Percentiles rank a stretch among this genome's conserved stretches.
Evolutionary conservation across 2,329 filamentous ascomycete genomes (phyloP).

Genomic region (Amesomyces nigricolor): DNA sequence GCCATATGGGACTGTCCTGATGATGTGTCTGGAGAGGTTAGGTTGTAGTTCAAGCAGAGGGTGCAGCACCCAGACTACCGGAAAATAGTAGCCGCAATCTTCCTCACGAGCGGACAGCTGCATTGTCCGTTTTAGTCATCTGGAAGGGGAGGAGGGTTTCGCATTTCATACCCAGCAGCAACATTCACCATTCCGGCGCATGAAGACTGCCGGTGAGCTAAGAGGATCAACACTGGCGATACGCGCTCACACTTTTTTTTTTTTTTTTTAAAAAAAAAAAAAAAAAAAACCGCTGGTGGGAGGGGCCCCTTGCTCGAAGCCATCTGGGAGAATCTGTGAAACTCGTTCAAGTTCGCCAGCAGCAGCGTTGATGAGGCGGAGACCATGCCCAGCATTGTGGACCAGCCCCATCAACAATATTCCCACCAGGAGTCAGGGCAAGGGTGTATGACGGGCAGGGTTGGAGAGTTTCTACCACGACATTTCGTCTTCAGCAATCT

Average conservation of each 20-base stretch:
- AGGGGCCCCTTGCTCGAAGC: slow-evolving; percentile 68
- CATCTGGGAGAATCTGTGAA: slow-evolving; percentile 68
- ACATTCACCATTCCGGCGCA: slow-evolving; percentile 47
- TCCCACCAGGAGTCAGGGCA: slow-evolving; percentile 64
- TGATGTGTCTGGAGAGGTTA: too few relatives aligned
- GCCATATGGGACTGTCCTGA: too few relatives aligned
- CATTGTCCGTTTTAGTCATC: slow-evolving; percentile 20
- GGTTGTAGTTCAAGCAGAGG: background rate
- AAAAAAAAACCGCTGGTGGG: slow-evolving; percentile 54
- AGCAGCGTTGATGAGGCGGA: slow-evolving; percentile 54
- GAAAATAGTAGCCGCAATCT: slow-evolving; percentile 16
- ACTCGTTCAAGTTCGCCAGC: slow-evolving; percentile 64
- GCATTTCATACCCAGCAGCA: slow-evolving; percentile 39
- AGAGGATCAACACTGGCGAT: slow-evolving; percentile 57
- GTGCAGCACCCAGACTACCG: slow-evolving; percentile 10
- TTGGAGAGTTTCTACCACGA: slow-evolving; percentile 65
- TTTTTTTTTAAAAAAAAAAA: too few relatives aligned
- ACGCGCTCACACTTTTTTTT: slow-evolving; percentile 62
- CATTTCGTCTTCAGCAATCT: slow-evolving; percentile 72
- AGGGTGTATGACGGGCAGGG: slow-evolving; percentile 49
- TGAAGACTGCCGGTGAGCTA: too few relatives aligned
- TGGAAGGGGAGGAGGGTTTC: background rate
- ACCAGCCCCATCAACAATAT: slow-evolving; percentile 75
- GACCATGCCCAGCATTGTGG: slow-evolving; percentile 75
- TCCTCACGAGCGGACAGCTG: background rate